These are phyloP conservation scores for Castanea crenata DNA, from an alignment of 306 rosid species.

Conservation along the genomic window DNA sequence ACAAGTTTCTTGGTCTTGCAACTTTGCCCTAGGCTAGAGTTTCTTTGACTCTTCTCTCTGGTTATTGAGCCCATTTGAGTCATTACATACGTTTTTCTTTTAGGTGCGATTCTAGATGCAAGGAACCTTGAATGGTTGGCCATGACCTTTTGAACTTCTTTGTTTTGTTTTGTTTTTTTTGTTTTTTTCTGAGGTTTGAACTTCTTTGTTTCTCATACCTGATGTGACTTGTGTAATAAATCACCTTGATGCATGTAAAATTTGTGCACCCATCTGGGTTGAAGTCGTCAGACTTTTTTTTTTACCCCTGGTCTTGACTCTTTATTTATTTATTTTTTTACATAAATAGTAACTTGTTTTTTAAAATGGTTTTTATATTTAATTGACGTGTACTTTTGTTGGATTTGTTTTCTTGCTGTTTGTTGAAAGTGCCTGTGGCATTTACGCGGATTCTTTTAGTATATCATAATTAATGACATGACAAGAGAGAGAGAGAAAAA, in stretches of 20 bases:
- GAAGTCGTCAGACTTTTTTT: neutral
- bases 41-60: neutral
- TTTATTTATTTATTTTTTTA: neutral
- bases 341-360: neutral
- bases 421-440: conserved; percentile 38
- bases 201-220: neutral
- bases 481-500: neutral
- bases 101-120: neutral
- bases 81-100: neutral
- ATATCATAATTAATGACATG: neutral
- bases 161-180: too few species aligned
- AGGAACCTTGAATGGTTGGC: neutral
- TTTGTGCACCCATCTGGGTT: neutral
- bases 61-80: neutral
- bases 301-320: too few species aligned
- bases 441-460: conserved; percentile 2
- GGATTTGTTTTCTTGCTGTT: conserved; percentile 45
- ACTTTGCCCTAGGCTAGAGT: neutral
- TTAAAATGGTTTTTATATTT: neutral
- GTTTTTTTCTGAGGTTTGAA: neutral
- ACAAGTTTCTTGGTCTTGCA: neutral
- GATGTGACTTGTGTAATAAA: neutral
- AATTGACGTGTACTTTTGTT: neutral
- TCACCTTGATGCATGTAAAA: neutral
- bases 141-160: neutral